These are phyloP conservation scores for Haplosporangium sp. DNA, from an alignment of 371 early-diverging fungal species.

Conservation along the genomic window DNA sequence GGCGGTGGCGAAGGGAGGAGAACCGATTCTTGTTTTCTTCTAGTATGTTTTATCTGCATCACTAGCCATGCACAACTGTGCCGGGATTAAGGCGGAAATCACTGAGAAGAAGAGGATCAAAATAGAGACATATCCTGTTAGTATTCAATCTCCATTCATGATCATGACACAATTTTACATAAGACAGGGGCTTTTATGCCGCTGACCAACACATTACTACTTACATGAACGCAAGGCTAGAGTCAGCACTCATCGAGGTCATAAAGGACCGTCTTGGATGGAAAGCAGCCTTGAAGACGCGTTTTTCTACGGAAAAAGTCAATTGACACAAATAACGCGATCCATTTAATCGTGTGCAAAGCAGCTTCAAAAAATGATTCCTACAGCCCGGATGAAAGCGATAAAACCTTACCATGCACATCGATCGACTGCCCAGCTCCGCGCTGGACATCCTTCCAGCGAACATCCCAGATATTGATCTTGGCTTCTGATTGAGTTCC, in stretches of 20 bases:
- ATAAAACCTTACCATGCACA: conserved; percentile 22
- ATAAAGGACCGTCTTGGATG: conserved; percentile 40
- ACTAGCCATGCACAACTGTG: conserved; percentile 24
- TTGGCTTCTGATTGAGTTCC: conserved; percentile 40
- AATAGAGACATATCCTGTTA: no score
- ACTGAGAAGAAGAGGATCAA: conserved; percentile 1
- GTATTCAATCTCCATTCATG: background rate
- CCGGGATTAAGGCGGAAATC: conserved; percentile 33
- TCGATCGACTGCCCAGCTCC: conserved; percentile 43
- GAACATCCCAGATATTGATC: conserved; percentile 52
- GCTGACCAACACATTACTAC: no score
- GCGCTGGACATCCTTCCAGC: conserved; percentile 46
- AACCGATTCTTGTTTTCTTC: no score
- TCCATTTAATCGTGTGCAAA: background rate
- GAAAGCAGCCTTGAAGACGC: conserved; percentile 44
- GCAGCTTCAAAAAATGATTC: background rate
- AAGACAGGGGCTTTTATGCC: no score
- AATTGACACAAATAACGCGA: background rate
- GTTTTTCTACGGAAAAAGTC: conserved; percentile 22
- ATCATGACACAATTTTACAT: no score
- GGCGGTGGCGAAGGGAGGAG: no score
- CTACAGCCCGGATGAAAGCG: background rate
- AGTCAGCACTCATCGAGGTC: conserved; percentile 45
- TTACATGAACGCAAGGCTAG: conserved; percentile 42
- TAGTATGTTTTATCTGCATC: background rate